Percentiles rank a stretch among this genome's conserved stretches.
Conservation (phyloP, 331 rosid genomes). For the Stylosanthes scabra region DNA sequence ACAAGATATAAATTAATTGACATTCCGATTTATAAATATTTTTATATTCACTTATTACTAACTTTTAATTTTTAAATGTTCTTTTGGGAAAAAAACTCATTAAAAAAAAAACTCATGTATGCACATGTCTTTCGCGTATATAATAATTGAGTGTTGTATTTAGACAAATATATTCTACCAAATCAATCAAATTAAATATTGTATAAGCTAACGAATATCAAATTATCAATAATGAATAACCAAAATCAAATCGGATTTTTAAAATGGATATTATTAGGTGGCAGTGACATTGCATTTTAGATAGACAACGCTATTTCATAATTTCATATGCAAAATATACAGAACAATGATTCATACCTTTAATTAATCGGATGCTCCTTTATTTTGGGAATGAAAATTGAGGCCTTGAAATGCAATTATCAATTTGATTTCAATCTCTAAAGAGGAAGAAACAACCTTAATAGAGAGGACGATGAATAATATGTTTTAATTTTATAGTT, state of each 20-base stretch:
- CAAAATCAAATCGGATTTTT: background rate
- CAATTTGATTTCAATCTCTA: background rate
- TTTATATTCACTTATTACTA: too few relatives aligned
- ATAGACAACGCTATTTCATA: constrained; percentile 4
- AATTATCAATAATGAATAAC: constrained; percentile 33
- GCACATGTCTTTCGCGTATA: constrained; percentile 21
- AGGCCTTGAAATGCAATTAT: constrained; percentile 8
- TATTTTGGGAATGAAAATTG: background rate
- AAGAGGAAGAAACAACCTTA: background rate
- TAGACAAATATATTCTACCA: constrained; percentile 30
- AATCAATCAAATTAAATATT: background rate
- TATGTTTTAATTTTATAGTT: background rate
- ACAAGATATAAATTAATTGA: too few relatives aligned
- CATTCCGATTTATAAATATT: too few relatives aligned
- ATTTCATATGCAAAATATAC: background rate
- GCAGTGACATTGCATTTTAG: constrained; percentile 22
- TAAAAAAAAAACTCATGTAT: background rate
- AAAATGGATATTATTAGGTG: constrained; percentile 20
- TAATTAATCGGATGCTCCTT: background rate
- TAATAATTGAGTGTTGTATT: background rate
- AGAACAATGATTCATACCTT: constrained; percentile 18
- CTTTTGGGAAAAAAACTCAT: background rate
- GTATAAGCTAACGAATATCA: background rate
- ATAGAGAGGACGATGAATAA: background rate
- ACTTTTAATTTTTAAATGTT: too few relatives aligned